Conservation (phyloP, 2,329 filamentous ascomycete genomes). For the Fusarium chuoi region DNA sequence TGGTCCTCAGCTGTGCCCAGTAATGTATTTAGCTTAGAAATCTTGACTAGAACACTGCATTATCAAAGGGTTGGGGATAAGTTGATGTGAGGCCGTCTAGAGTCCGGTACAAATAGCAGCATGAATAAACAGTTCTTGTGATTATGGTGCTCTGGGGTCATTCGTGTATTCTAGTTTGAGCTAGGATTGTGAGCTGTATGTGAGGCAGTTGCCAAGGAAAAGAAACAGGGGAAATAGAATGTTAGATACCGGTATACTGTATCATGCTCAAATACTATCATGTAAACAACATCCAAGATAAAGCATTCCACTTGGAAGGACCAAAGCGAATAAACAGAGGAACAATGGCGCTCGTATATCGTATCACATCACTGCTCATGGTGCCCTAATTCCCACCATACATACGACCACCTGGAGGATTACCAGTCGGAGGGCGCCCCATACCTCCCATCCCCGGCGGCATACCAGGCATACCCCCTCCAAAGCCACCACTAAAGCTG, state of each 20-base stretch:
- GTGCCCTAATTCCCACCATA: slow-evolving; percentile 41
- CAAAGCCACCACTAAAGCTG: slow-evolving; percentile 41
- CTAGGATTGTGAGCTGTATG: neutral
- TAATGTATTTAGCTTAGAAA: neutral
- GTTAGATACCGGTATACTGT: neutral
- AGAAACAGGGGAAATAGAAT: neutral
- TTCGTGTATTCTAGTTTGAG: neutral
- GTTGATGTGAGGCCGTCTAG: neutral
- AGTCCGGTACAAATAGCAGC: neutral
- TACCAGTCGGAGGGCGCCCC: slow-evolving; percentile 16
- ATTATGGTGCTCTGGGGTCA: neutral
- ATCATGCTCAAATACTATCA: neutral
- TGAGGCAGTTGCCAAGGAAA: neutral
- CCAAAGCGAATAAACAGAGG: neutral
- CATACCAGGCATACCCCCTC: slow-evolving; percentile 40
- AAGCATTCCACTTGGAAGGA: neutral
- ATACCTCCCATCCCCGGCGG: slow-evolving; percentile 30
- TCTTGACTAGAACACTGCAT: neutral
- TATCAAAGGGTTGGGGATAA: neutral
- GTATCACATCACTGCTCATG: slow-evolving; percentile 1
- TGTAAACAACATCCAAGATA: neutral
- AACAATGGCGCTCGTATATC: neutral
- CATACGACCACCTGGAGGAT: slow-evolving; percentile 41
- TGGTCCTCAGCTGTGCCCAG: neutral
- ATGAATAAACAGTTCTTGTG: neutral